Base-by-base conservation (phyloP, 192 early-diverging fungal genomes). In the Spinellus fusiger region DNA sequence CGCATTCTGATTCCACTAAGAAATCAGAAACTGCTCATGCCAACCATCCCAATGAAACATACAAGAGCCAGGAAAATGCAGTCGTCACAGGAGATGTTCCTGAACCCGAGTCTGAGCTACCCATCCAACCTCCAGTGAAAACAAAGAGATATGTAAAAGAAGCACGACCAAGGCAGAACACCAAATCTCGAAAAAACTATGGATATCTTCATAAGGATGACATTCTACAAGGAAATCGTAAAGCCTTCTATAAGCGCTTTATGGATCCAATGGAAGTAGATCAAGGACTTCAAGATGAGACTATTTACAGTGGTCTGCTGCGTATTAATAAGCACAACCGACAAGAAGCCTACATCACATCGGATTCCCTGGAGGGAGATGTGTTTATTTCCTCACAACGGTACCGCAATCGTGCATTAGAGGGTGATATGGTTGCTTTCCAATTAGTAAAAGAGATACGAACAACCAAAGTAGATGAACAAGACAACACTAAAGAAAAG, bases 251-350 rank as follows among this genome's bases (percentile, higher is more conserved):
- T 64, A 26, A 18, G 1, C 53, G 26, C 0, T 64, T 44, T 35
- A 23, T 64, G 20, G 28, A 22, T 28, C 62, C 62, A 2, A 22
- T 48, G 6, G 25, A 23, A 22, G n/a, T 46, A 7, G 6, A 16
- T n/a, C 13, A 48, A 5, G 2, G 23, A 18, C 9, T 80, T 9
- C 71, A 76, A 56, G 49, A 61, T 32, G 50, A 79, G 23, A 44
- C 59, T n/a, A 73, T 90, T 18, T 73, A 87, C 16, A 71, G 80
- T 28, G 95, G 92, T 23, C 73, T 81, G 5, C 64, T 97, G 18
- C 83, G 93, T 52, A 84, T 94, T 66, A 97, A 92, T 74, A 88
- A 86, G 37, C 81, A 83, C 58, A 89, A 89, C 62, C 73, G 85
- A 27, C 78, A 71, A 26, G 91, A 94, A 55, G 91, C 89, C 10